A percentile compares a stretch with the other conserved stretches of the same genome.
Evolutionary conservation across 768 basidiomycete species (phyloP).

Genomic region (Lepiota brunneoincarnata): DNA sequence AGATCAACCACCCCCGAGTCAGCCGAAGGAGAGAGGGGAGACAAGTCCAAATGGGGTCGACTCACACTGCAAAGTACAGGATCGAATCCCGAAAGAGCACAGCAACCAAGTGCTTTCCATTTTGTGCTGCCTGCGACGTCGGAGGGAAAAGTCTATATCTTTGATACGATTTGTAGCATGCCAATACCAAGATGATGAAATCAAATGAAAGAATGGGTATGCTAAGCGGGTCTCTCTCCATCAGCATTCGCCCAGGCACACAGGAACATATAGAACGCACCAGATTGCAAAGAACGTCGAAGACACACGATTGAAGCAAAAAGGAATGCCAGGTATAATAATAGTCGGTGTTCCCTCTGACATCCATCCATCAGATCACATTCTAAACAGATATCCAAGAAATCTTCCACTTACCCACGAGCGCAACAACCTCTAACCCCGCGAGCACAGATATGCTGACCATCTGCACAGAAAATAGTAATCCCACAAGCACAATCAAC

Average conservation of each 20-base stretch:
- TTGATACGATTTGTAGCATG: neutral
- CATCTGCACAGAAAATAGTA: neutral
- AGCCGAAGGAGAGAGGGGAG: too few relatives aligned
- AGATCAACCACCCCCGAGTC: neutral
- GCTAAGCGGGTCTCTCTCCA: neutral
- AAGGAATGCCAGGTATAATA: conserved; percentile 3
- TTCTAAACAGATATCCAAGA: too few relatives aligned
- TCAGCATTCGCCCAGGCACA: neutral
- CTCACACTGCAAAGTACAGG: neutral
- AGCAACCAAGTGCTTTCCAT: neutral
- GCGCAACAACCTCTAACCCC: neutral
- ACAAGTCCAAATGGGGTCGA: neutral
- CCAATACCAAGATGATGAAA: neutral
- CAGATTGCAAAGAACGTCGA: conserved; percentile 5
- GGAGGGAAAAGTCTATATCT: conserved; percentile 1
- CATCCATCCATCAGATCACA: neutral
- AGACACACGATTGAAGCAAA: neutral
- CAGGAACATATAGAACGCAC: neutral
- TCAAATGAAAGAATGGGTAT: conserved; percentile 3
- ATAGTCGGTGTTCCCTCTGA: neutral
- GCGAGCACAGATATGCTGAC: neutral
- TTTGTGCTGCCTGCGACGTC: neutral
- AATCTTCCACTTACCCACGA: neutral
- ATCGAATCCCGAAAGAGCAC: neutral
- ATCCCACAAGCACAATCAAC: neutral